These are phyloP conservation scores for Blastomyces emzantsi DNA, from an alignment of 2,329 filamentous ascomycete genomes.

Conservation along the genomic window DNA sequence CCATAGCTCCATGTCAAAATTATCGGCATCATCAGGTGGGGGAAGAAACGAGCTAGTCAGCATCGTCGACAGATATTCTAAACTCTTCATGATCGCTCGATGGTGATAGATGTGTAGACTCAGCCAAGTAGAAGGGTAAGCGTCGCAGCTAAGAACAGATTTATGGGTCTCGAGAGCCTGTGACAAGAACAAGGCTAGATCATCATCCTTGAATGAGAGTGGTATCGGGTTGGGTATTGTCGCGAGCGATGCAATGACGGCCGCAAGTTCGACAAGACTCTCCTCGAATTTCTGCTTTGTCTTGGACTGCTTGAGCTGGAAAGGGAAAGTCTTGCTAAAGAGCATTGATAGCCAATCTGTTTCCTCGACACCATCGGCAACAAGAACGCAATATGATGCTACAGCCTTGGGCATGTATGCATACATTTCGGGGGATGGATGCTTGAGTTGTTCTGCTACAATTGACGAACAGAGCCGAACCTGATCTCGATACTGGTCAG, in stretches of 20 bases:
- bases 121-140: constrained; percentile 83
- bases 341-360: constrained; percentile 66
- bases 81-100: constrained; percentile 74
- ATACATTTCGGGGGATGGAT: constrained; percentile 70
- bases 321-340: constrained; percentile 85
- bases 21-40: constrained; percentile 80
- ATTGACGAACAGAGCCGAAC: constrained; percentile 90
- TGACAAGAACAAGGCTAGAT: constrained; percentile 65
- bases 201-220: constrained; percentile 66
- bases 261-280: constrained; percentile 76
- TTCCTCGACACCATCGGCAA: constrained; percentile 52
- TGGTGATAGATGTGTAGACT: constrained; percentile 91
- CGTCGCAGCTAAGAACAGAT: constrained; percentile 79
- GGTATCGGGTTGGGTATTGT: constrained; percentile 65
- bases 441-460: constrained; percentile 71
- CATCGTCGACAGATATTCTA: constrained; percentile 73
- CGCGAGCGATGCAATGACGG: constrained; percentile 73
- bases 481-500: constrained; percentile 84
- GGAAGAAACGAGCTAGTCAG: constrained; percentile 79
- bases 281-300: constrained; percentile 65
- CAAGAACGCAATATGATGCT: constrained; percentile 74
- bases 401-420: constrained; percentile 87
- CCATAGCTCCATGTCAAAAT: constrained; percentile 90
- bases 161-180: constrained; percentile 76
- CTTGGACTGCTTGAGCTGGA: constrained; percentile 61